Evolutionary conservation across 805 yeast species (phyloP).

Genomic region (Candida silvatica): DNA sequence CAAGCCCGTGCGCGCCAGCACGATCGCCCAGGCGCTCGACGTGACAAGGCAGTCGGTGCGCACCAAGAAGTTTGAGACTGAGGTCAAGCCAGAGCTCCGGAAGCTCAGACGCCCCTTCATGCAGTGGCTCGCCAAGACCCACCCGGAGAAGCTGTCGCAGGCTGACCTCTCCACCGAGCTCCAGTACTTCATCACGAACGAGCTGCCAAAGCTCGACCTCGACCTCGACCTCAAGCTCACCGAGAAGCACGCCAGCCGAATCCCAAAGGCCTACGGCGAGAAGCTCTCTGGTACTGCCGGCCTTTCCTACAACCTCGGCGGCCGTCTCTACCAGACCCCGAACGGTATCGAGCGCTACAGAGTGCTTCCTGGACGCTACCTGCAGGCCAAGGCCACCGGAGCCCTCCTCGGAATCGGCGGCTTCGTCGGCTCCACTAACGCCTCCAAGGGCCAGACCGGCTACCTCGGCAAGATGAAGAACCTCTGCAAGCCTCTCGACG

Average conservation of each 20-base stretch:
- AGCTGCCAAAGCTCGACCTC: no score
- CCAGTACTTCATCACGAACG: constrained; percentile 26
- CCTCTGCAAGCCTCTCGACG: constrained; percentile 15
- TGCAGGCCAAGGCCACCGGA: constrained; percentile 32
- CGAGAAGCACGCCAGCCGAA: no score
- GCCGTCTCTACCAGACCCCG: constrained; percentile 62
- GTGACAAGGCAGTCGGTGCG: constrained; percentile 15
- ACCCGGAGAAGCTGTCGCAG: constrained; percentile 33
- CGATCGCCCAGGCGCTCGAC: constrained; percentile 20
- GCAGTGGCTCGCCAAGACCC: constrained; percentile 41
- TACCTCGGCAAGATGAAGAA: constrained; percentile 12
- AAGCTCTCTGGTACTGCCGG: constrained; percentile 62
- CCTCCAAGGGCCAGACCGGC: constrained; percentile 17
- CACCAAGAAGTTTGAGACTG: constrained; percentile 11
- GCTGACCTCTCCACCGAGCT: constrained; percentile 30
- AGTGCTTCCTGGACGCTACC: constrained; percentile 63
- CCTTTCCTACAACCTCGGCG: constrained; percentile 57
- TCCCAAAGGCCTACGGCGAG: constrained; percentile 14
- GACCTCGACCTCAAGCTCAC: no score
- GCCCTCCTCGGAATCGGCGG: constrained; percentile 52
- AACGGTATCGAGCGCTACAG: constrained; percentile 48
- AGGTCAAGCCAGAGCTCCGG: constrained; percentile 32
- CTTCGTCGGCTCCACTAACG: constrained; percentile 20
- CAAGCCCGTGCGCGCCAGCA: constrained; percentile 8
- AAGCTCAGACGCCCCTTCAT: constrained; percentile 43